These are phyloP conservation scores for Massospora cicadina DNA, from an alignment of 371 early-diverging fungal species.

Conservation along the genomic window DNA sequence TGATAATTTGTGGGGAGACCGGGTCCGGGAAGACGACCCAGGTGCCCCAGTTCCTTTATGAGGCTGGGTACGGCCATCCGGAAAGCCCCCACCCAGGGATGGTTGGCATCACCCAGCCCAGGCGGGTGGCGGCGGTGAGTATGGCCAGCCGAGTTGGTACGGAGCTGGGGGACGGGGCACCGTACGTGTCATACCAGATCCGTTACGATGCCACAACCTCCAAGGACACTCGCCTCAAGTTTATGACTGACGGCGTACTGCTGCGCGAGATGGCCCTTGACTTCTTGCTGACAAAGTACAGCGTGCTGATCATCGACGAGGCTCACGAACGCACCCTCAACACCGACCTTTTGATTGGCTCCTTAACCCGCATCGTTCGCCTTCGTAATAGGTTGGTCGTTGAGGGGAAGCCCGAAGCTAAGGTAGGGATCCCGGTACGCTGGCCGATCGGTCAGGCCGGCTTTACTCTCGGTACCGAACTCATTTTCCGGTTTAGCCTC, in stretches of 20 bases:
- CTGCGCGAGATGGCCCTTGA: slow-evolving; percentile 84
- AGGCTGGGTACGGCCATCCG: slow-evolving; percentile 84
- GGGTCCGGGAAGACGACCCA: slow-evolving; percentile 98
- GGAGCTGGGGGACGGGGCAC: slow-evolving; percentile 52
- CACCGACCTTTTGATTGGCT: slow-evolving; percentile 92
- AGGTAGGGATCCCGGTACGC: too few species aligned
- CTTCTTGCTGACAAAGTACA: slow-evolving; percentile 75
- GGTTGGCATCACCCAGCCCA: slow-evolving; percentile 96
- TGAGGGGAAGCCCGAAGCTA: slow-evolving; percentile 33
- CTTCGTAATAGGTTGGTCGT: slow-evolving; percentile 25
- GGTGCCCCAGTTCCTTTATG: slow-evolving; percentile 96
- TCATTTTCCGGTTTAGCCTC: slow-evolving; percentile 28
- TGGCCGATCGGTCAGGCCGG: not conserved
- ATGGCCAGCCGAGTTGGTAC: slow-evolving; percentile 90
- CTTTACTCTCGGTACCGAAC: slow-evolving; percentile 5
- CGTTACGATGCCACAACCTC: slow-evolving; percentile 78
- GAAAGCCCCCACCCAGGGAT: slow-evolving; percentile 63
- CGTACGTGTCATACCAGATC: slow-evolving; percentile 46
- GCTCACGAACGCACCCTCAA: slow-evolving; percentile 97
- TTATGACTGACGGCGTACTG: slow-evolving; percentile 99
- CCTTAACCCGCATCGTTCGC: slow-evolving; percentile 15
- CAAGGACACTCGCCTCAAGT: slow-evolving; percentile 73
- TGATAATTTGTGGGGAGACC: slow-evolving; percentile 93
- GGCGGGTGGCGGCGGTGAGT: slow-evolving; percentile 97
- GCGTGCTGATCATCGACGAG: slow-evolving; percentile 95